Evolutionary conservation across 108 stramenopile genomes (phyloP).

Genomic region (Conticribra weissflogii): DNA sequence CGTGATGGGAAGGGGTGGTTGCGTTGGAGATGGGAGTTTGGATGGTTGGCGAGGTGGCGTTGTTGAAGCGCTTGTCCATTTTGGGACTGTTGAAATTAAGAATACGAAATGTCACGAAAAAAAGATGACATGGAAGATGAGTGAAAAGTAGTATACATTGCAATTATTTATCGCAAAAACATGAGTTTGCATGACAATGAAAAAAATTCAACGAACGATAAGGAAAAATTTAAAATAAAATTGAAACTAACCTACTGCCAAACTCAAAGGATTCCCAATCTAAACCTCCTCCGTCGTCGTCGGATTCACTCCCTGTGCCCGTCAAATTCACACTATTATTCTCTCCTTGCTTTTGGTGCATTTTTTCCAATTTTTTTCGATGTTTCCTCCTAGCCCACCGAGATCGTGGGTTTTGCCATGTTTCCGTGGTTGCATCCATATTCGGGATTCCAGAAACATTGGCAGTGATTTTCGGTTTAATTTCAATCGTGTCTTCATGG

Average conservation of each 20-base stretch:
- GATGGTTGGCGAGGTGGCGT: not conserved
- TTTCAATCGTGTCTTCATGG: not conserved
- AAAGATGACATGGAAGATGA: too few species aligned
- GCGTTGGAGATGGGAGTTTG: conserved; percentile 8
- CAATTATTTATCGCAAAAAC: too few species aligned
- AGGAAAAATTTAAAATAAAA: not conserved
- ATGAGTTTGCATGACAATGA: too few species aligned
- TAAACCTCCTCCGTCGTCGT: conserved; percentile 7
- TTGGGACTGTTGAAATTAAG: conserved; percentile 23
- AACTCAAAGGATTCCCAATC: conserved; percentile 52
- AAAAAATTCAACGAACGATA: not conserved
- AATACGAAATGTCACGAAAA: too few species aligned
- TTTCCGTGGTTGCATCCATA: not conserved
- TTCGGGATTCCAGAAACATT: too few species aligned
- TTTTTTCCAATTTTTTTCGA: conserved; percentile 24
- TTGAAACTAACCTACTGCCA: conserved; percentile 24
- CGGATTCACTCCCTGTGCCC: not conserved
- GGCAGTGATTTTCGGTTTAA: too few species aligned
- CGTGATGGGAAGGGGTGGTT: conserved; percentile 28
- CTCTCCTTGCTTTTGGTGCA: not conserved
- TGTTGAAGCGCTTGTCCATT: conserved; percentile 43
- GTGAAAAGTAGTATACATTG: too few species aligned
- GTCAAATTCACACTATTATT: too few species aligned
- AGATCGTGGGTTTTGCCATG: conserved; percentile 32
- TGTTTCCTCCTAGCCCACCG: conserved; percentile 34